Conservation (phyloP, 2,329 filamentous ascomycete species). For the Chaetomiaceae sp. region DNA sequence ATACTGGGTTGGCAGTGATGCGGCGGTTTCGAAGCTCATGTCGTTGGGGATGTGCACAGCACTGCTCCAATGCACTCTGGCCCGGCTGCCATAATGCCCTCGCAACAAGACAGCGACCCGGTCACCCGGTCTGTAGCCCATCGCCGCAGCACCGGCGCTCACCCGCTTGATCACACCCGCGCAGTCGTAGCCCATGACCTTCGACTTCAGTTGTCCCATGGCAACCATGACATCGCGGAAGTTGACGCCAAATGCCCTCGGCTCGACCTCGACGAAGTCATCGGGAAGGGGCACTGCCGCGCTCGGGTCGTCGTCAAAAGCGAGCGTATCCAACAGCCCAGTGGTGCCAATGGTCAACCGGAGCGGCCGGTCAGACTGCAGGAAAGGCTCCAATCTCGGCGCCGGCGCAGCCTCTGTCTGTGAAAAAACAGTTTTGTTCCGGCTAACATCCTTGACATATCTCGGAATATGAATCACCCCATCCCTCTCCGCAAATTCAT, state of each 20-base stretch:
- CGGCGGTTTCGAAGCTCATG: constrained; percentile 34
- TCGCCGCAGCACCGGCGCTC: constrained; percentile 9
- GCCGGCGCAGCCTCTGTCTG: not conserved
- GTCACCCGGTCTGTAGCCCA: constrained; percentile 22
- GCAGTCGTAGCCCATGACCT: constrained; percentile 27
- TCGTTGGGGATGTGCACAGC: constrained; percentile 30
- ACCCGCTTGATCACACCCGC: constrained; percentile 24
- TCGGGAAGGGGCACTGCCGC: constrained; percentile 18
- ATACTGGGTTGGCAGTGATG: constrained; percentile 33
- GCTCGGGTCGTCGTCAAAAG: constrained; percentile 22
- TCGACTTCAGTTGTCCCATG: constrained; percentile 24
- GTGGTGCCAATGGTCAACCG: constrained; percentile 21
- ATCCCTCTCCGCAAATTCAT: constrained; percentile 20
- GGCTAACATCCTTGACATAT: constrained; percentile 20
- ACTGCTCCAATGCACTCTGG: constrained; percentile 20
- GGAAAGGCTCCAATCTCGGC: constrained; percentile 18
- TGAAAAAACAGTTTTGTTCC: constrained; percentile 18
- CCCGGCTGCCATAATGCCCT: constrained; percentile 20
- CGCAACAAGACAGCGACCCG: constrained; percentile 21
- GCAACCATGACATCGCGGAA: constrained; percentile 36
- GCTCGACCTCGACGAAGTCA: constrained; percentile 32
- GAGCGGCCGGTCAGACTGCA: constrained; percentile 21
- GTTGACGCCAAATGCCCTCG: constrained; percentile 34
- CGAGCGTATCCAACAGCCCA: constrained; percentile 22
- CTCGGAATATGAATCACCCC: constrained; percentile 22